These are phyloP conservation scores for Backusella liffmaniae DNA, from an alignment of 192 early-diverging fungal genomes.

Conservation along the genomic window DNA sequence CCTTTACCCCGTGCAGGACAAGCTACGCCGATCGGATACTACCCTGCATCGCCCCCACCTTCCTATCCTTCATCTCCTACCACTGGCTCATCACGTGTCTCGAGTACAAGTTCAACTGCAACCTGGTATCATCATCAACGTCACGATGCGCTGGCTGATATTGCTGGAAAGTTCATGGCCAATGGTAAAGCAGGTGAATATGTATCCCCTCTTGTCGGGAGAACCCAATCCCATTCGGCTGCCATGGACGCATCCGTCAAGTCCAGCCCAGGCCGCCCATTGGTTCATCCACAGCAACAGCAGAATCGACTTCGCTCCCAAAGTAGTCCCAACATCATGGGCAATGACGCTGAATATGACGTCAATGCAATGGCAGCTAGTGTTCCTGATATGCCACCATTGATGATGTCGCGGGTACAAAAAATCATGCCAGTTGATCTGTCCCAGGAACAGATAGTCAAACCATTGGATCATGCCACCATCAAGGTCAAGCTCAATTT, in stretches of 20 bases:
- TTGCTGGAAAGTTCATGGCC: conserved; percentile 39
- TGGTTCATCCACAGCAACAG: neutral
- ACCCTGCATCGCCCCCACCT: conserved; percentile 50
- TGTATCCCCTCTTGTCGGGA: neutral
- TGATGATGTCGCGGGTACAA: neutral
- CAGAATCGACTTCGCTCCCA: conserved; percentile 50
- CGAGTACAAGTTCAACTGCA: conserved; percentile 3
- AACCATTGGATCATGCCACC: neutral
- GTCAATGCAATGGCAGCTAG: neutral
- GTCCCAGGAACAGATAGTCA: neutral
- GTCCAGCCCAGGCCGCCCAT: neutral
- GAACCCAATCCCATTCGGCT: conserved; percentile 17
- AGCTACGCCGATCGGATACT: conserved; percentile 21
- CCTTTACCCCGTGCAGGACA: conserved; percentile 27
- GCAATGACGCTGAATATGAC: neutral
- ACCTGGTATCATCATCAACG: conserved; percentile 38
- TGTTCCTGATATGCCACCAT: neutral
- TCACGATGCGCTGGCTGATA: conserved; percentile 18
- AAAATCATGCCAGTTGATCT: neutral
- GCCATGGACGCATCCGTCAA: neutral
- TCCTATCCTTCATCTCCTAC: conserved; percentile 39
- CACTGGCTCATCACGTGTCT: conserved; percentile 38
- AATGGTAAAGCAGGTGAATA: neutral
- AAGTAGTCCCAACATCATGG: conserved; percentile 56
- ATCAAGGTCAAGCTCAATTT: conserved; percentile 89